phyloP scores from a whole-genome alignment of 805 yeast species.

The Spathaspora arborariae region DNA sequence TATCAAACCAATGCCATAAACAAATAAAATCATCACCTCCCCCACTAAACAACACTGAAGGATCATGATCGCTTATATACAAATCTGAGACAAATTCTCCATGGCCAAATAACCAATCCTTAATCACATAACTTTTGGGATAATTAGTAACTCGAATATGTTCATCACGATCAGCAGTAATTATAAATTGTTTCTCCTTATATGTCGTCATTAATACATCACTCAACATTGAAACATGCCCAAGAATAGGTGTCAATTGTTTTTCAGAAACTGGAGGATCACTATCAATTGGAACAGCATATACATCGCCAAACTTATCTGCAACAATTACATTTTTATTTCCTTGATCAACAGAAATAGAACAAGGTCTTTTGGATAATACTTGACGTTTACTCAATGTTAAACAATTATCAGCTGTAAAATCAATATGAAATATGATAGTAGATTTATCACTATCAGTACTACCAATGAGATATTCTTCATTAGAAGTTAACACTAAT shows the following conservation, averaged over 20 bases:
- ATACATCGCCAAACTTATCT: slow-evolving; percentile 97
- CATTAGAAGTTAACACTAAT: slow-evolving; percentile 50
- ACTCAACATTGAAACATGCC: slow-evolving; percentile 97
- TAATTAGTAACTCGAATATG: slow-evolving; percentile 82
- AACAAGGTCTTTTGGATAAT: slow-evolving; percentile 91
- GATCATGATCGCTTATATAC: slow-evolving; percentile 49
- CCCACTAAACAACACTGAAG: slow-evolving; percentile 61
- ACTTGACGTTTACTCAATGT: slow-evolving; percentile 62
- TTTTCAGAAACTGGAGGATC: slow-evolving; percentile 39
- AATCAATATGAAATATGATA: slow-evolving; percentile 50
- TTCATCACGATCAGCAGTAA: slow-evolving; percentile 93
- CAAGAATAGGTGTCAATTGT: slow-evolving; percentile 63
- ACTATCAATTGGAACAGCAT: slow-evolving; percentile 46
- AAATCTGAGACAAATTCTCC: slow-evolving; percentile 73
- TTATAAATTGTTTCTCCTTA: slow-evolving; percentile 47
- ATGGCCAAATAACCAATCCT: slow-evolving; percentile 85
- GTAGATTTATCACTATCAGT: slow-evolving; percentile 85
- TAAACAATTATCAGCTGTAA: slow-evolving; percentile 39
- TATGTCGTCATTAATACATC: slow-evolving; percentile 48
- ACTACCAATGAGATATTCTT: slow-evolving; percentile 54
- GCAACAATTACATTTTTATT: slow-evolving; percentile 61
- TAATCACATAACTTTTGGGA: slow-evolving; percentile 75
- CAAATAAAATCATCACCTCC: slow-evolving; percentile 84
- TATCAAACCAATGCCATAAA: slow-evolving; percentile 74
- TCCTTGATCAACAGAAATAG: slow-evolving; percentile 57